These are phyloP conservation scores for Cerrena zonata DNA, from an alignment of 1,284 basidiomycete species.

Conservation along the genomic window DNA sequence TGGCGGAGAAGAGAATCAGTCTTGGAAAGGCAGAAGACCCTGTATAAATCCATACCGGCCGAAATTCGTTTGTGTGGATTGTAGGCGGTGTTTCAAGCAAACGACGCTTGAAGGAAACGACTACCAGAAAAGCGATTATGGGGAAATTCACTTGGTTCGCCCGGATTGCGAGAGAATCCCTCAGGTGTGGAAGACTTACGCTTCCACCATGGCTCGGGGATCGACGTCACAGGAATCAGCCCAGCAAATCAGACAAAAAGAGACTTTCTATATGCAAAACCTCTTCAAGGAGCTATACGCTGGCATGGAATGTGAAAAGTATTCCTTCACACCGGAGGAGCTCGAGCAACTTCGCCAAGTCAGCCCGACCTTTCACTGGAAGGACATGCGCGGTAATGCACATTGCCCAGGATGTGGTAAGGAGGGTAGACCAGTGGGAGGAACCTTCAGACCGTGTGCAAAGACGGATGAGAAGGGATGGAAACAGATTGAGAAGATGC, in stretches of 20 bases:
- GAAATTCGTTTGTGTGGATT: conserved; percentile 11
- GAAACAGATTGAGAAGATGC: conserved; percentile 4
- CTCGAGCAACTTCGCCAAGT: neutral
- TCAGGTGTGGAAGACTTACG: conserved; percentile 4
- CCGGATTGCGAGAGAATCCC: conserved; percentile 1
- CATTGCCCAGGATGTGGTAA: conserved; percentile 12
- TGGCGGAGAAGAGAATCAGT: neutral
- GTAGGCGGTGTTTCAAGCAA: conserved; percentile 9
- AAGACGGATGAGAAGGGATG: conserved; percentile 9
- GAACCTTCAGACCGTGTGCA: conserved; percentile 9
- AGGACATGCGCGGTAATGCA: neutral
- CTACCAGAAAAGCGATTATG: conserved; percentile 1
- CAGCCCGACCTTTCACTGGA: neutral
- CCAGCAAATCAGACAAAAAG: neutral
- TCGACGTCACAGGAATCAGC: neutral
- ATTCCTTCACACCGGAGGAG: too few relatives aligned
- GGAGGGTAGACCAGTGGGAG: conserved; percentile 6
- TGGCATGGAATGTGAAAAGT: too few relatives aligned
- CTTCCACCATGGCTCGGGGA: neutral
- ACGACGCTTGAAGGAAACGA: conserved; percentile 6
- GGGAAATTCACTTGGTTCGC: neutral
- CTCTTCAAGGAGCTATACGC: too few relatives aligned
- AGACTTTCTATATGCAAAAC: neutral
- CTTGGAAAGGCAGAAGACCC: neutral
- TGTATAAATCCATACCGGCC: conserved; percentile 7